Conservation (phyloP, 441 rosid genomes). For the Croton setiger region DNA sequence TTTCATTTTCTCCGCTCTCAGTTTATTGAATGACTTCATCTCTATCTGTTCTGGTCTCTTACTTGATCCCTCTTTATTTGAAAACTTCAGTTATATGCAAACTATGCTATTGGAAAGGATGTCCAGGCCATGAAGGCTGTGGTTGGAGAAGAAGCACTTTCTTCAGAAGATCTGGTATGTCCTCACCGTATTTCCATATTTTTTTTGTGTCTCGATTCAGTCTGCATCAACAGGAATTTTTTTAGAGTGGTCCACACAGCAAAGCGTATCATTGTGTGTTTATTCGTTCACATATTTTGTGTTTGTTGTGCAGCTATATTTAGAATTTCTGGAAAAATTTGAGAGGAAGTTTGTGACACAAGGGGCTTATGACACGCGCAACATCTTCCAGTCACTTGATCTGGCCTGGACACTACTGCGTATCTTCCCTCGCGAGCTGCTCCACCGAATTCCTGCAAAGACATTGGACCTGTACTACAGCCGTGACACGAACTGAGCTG, state of each 20-base stretch:
- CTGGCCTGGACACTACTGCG: constrained; percentile 99
- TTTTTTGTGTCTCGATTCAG: no score
- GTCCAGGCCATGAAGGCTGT: constrained; percentile 99
- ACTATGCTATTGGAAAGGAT: constrained; percentile 97
- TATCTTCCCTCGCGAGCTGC: constrained; percentile 99
- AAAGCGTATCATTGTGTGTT: background rate
- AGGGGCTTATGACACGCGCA: constrained; percentile 97
- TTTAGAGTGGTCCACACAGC: no score
- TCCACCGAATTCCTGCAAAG: constrained; percentile 98
- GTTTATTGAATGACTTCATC: background rate
- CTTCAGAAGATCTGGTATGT: constrained; percentile 91
- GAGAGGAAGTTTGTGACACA: constrained; percentile 97
- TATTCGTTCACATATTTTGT: background rate
- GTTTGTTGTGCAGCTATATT: constrained; percentile 54
- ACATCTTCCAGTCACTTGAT: constrained; percentile 95
- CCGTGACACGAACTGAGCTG: constrained; percentile 43
- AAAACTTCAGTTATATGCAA: constrained; percentile 74
- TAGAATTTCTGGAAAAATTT: constrained; percentile 96
- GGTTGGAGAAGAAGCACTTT: constrained; percentile 99
- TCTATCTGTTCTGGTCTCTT: background rate
- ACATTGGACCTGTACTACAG: constrained; percentile 92
- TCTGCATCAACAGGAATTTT: no score
- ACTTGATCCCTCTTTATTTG: constrained; percentile 3
- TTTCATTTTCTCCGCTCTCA: background rate
- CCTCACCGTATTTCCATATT: background rate